These are phyloP conservation scores for Magnusiomyces magnusii DNA, from an alignment of 1,139 yeast genomes.

Conservation along the genomic window DNA sequence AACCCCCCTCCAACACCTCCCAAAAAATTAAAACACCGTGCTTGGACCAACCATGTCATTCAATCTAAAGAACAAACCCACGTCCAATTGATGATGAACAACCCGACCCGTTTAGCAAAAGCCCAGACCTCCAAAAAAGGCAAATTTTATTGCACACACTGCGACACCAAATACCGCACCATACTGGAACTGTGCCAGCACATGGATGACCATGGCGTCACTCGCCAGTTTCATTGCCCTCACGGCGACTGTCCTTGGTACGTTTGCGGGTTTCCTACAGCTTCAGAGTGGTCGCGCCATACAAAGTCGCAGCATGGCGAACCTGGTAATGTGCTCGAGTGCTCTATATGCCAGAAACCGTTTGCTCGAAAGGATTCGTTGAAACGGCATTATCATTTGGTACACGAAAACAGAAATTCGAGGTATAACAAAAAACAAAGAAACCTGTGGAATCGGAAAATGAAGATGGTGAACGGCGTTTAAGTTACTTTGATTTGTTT, in stretches of 20 bases:
- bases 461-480: no score
- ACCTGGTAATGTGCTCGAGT: constrained; percentile 17
- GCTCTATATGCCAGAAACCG: constrained; percentile 42
- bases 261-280: constrained; percentile 50
- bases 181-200: constrained; percentile 41
- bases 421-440: not conserved
- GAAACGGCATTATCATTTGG: not conserved
- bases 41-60: constrained; percentile 13
- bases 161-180: constrained; percentile 38
- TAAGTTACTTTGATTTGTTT: no score
- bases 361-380: constrained; percentile 42
- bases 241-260: constrained; percentile 53
- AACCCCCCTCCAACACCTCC: not conserved
- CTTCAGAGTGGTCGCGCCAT: constrained; percentile 56
- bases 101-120: constrained; percentile 1
- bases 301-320: constrained; percentile 46
- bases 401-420: not conserved
- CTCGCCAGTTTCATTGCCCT: constrained; percentile 46
- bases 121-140: constrained; percentile 38
- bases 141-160: constrained; percentile 46
- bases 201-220: constrained; percentile 39
- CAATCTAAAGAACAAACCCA: constrained; percentile 4
- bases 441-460: no score
- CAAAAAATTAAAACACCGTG: not conserved
- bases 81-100: constrained; percentile 1